These are phyloP conservation scores for Morella rubra DNA, from an alignment of 306 rosid species.

Conservation along the genomic window DNA sequence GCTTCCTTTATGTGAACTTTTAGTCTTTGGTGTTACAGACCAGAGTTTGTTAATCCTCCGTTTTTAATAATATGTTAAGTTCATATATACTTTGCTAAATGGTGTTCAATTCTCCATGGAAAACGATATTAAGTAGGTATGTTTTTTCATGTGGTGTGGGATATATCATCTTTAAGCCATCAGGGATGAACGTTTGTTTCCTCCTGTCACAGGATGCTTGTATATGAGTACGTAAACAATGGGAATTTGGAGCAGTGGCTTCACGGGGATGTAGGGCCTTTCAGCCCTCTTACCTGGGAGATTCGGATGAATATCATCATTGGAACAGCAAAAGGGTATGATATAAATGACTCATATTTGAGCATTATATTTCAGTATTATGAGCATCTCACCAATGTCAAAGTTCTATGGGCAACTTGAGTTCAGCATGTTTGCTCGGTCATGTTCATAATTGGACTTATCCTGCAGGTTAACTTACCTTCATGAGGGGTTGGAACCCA, in stretches of 20 bases:
- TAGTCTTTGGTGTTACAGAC: background rate
- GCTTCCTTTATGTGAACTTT: conserved; percentile 7
- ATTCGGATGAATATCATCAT: conserved; percentile 76
- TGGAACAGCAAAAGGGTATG: conserved; percentile 84
- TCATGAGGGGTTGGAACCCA: conserved; percentile 91
- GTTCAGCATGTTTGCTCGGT: background rate
- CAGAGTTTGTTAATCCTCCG: background rate
- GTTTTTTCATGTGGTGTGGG: too few species aligned
- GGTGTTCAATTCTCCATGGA: background rate
- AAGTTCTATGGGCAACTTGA: background rate
- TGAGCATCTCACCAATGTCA: conserved; percentile 1
- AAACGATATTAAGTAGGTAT: too few species aligned
- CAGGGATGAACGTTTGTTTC: background rate
- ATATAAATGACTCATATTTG: background rate
- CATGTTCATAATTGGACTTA: conserved; percentile 11
- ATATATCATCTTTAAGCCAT: background rate
- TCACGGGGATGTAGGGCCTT: conserved; percentile 83
- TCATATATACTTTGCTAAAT: background rate
- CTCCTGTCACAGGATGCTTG: conserved; percentile 65
- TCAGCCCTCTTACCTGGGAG: conserved; percentile 85
- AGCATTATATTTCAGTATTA: background rate
- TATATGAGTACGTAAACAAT: conserved; percentile 80
- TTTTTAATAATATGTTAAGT: background rate
- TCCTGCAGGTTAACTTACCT: conserved; percentile 68
- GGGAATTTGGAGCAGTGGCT: conserved; percentile 92